These are phyloP conservation scores for Urostyla sp. DNA, from an alignment of 73 alveolate genomes.

Conservation along the genomic window DNA sequence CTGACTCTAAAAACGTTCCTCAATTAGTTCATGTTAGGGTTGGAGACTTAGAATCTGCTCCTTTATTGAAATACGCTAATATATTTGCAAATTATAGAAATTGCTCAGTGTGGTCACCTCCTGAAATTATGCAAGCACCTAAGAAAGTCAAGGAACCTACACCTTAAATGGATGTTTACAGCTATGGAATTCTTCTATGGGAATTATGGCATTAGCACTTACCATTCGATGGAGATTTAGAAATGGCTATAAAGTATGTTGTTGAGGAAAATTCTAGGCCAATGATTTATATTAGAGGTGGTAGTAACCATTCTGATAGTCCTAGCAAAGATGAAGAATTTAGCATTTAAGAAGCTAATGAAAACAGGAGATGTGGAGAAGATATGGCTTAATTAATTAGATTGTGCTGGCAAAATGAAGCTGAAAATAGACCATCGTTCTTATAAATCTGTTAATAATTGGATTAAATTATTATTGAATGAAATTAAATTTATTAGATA, in stretches of 20 bases:
- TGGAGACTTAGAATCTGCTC: conserved; percentile 74
- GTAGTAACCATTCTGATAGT: neutral
- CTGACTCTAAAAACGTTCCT: no score
- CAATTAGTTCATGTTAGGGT: no score
- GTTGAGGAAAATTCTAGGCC: conserved; percentile 48
- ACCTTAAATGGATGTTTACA: conserved; percentile 75
- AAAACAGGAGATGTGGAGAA: neutral
- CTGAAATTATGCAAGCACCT: conserved; percentile 62
- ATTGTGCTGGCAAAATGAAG: conserved; percentile 27
- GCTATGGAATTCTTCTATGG: conserved; percentile 83
- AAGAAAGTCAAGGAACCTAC: conserved; percentile 61
- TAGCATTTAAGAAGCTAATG: neutral
- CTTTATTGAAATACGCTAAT: conserved; percentile 66
- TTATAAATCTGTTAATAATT: neutral
- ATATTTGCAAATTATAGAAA: conserved; percentile 73
- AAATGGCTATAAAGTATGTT: conserved; percentile 15
- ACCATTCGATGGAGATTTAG: conserved; percentile 72
- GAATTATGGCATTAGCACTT: conserved; percentile 73
- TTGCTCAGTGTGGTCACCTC: conserved; percentile 77
- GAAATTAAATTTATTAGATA: no score
- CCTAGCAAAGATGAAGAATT: neutral
- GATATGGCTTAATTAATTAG: conserved; percentile 26
- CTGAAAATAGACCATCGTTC: conserved; percentile 34
- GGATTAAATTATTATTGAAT: no score
- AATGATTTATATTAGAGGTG: neutral